These are phyloP conservation scores for Cytospora piceicola DNA, from an alignment of 2,329 filamentous ascomycete genomes.

Conservation along the genomic window DNA sequence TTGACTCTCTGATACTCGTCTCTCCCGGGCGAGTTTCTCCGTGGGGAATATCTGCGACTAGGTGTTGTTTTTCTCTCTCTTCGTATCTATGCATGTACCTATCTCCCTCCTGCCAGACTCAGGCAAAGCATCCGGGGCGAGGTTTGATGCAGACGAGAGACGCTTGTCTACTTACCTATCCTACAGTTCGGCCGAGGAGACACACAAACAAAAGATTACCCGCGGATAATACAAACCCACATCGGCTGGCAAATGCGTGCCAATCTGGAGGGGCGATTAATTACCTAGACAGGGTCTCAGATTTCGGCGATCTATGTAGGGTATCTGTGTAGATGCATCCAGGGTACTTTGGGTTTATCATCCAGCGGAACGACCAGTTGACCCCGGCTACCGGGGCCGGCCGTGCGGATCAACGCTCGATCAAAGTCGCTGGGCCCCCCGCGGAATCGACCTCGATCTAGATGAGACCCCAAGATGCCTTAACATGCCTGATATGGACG, in stretches of 20 bases:
- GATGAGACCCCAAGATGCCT: constrained; percentile 20
- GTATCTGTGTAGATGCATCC: too few relatives aligned
- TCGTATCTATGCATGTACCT: too few relatives aligned
- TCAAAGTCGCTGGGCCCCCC: constrained; percentile 8
- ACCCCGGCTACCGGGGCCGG: constrained; percentile 13
- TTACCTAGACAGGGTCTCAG: neutral
- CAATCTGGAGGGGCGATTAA: neutral
- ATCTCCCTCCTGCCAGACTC: neutral
- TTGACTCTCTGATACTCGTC: neutral
- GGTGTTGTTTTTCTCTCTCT: too few relatives aligned
- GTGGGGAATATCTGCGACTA: neutral
- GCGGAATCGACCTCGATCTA: constrained; percentile 24
- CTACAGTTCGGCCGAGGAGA: neutral
- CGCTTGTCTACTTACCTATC: too few relatives aligned
- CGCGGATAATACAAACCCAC: neutral
- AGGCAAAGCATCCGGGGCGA: neutral
- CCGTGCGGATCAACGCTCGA: neutral
- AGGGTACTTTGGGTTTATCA: neutral
- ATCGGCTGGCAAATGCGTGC: neutral
- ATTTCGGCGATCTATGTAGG: neutral
- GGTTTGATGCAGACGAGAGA: neutral
- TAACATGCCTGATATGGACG: neutral
- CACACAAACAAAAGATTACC: neutral
- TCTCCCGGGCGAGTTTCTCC: neutral
- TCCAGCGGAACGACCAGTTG: neutral